Base-by-base conservation (phyloP, 176 grass and related monocot genomes). In the Thalia dealbata region DNA sequence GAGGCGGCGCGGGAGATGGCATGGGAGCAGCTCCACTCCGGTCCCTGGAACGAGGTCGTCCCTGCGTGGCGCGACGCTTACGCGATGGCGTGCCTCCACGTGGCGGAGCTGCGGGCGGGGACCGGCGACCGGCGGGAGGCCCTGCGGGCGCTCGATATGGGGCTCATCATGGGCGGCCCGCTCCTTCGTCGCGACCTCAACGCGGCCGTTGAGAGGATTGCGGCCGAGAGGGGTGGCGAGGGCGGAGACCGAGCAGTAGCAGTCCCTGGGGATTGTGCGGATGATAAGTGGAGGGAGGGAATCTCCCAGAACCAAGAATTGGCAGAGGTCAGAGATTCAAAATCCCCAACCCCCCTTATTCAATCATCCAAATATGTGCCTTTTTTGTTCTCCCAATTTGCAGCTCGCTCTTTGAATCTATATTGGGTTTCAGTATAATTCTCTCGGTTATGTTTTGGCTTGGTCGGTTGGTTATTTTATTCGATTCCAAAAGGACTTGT, bases 1-100 rank as follows among this genome's bases (percentile, higher is more conserved):
- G 89, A 92, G 85, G 93, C 83, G 75, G 89, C 89, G 51, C 50
- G 87, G 65, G 93, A 92, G 84, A 97, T 97, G 93, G 93, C 93
- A 24, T 92, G 93, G 93, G 89, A 97, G 82, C 93, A 97, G 69
- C 87, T 97, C 61, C 93, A 97, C 85, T 88, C 84, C 10, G 81
- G 85, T 30, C 93, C 89, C 0, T 78, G 93, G 78, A 38, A 78
- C 78, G 89, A 88, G 80, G 87, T 92, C 70, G 86, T 71, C 5
- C 52, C 55, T 23, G 82, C 87, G 6, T 97, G 93, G 93, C 60
- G 81, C 75, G 87, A 88, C 64, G 93, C 93, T 55, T 90, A 97
- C 81, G 87, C 87, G 61, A 86, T 96, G 82, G 84, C 92, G 42
- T 96, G 92, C 78, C 84, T 96, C 59, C 82, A 92, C 45, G 89